Conservation (phyloP, 495 filamentous ascomycete species). For the Penicillium cosmopolitanum region DNA sequence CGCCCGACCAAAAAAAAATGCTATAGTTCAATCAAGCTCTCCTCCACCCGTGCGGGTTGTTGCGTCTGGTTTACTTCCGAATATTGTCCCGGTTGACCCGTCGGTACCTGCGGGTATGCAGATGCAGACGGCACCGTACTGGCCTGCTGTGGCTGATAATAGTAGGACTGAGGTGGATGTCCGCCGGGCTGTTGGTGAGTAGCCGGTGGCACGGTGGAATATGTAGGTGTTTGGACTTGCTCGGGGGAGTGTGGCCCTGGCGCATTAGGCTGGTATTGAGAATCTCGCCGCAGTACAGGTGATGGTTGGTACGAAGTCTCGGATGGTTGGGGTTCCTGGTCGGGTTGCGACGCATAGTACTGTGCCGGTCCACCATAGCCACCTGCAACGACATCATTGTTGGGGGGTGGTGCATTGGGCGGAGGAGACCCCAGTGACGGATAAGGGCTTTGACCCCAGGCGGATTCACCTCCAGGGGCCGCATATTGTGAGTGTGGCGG, state of each 20-base stretch:
- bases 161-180: conserved; percentile 40
- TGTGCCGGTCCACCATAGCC: conserved; percentile 29
- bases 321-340: conserved; percentile 29
- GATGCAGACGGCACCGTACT: conserved; percentile 38
- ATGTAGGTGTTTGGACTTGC: conserved; percentile 35
- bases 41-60: conserved; percentile 64
- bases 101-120: conserved; percentile 37
- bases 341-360: conserved; percentile 36
- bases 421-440: conserved; percentile 36
- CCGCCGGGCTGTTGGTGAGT: conserved; percentile 35
- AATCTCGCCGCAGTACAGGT: conserved; percentile 34
- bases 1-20: conserved; percentile 12
- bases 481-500: conserved; percentile 30
- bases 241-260: conserved; percentile 35
- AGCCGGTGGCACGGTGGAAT: conserved; percentile 33
- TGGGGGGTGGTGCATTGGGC: conserved; percentile 12
- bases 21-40: conserved; percentile 84
- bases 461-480: conserved; percentile 24
- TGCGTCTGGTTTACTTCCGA: conserved; percentile 67
- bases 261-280: conserved; percentile 38
- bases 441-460: conserved; percentile 36
- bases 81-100: conserved; percentile 54
- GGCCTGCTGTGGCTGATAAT: conserved; percentile 50
- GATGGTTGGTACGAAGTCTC: conserved; percentile 34
- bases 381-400: conserved; percentile 22